These are phyloP conservation scores for Blastobotrys raffinosifermentans DNA, from an alignment of 1,139 yeast species.

Conservation along the genomic window DNA sequence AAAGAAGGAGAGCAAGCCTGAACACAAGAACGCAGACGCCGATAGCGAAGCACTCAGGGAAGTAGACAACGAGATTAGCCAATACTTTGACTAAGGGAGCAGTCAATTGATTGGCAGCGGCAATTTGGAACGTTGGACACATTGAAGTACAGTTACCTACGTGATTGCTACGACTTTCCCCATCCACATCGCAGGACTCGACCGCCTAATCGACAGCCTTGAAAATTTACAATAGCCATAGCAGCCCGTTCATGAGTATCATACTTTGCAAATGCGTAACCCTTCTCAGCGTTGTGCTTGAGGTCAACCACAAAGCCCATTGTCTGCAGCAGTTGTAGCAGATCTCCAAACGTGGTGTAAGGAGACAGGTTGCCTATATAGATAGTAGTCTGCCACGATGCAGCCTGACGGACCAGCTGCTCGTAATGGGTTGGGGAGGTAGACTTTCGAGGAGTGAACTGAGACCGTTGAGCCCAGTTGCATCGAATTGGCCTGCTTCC, in stretches of 20 bases:
- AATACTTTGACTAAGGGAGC: too few relatives aligned
- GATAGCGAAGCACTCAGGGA: too few relatives aligned
- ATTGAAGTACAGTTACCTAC: too few relatives aligned
- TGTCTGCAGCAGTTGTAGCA: constrained; percentile 69
- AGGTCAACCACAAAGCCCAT: constrained; percentile 81
- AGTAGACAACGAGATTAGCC: too few relatives aligned
- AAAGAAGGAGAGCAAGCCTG: constrained; percentile 2
- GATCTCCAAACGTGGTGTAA: constrained; percentile 63
- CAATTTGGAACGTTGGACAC: too few relatives aligned
- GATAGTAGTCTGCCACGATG: constrained; percentile 83
- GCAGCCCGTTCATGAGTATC: constrained; percentile 89
- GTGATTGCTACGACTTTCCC: constrained; percentile 63
- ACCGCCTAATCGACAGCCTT: constrained; percentile 72
- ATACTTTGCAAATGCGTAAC: constrained; percentile 80
- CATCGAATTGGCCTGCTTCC: constrained; percentile 75
- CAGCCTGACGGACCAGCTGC: constrained; percentile 66
- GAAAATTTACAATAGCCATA: constrained; percentile 72
- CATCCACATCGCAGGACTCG: constrained; percentile 80
- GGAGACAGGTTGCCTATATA: constrained; percentile 83
- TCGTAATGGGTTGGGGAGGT: constrained; percentile 45
- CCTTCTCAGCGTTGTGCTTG: constrained; percentile 73
- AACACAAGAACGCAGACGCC: too few relatives aligned
- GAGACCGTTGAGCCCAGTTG: constrained; percentile 65
- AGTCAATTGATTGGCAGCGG: too few relatives aligned
- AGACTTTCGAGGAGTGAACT: background rate